These are phyloP conservation scores for Ceratocystiopsis sp. DNA, from an alignment of 2,329 filamentous ascomycete species.

Conservation along the genomic window DNA sequence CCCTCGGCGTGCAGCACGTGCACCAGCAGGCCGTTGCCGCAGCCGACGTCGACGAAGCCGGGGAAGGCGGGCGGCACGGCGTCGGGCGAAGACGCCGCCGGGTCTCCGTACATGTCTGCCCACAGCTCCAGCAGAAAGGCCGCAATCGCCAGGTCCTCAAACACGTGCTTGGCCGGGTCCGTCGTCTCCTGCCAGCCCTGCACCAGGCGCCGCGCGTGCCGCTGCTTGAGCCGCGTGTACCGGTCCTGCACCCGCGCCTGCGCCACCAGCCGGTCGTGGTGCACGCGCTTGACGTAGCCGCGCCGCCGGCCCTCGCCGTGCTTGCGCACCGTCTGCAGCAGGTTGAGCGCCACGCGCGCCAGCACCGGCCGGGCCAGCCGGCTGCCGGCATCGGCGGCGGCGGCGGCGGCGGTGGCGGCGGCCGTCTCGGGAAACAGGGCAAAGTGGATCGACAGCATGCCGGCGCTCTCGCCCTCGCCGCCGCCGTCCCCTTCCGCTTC, in stretches of 20 bases:
- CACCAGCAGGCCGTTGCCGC: constrained; percentile 83
- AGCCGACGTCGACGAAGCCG: constrained; percentile 90
- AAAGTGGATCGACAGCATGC: constrained; percentile 40
- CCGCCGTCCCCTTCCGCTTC: constrained; percentile 21
- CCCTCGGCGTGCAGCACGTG: constrained; percentile 68
- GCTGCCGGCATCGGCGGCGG: constrained; percentile 19
- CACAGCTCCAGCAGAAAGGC: constrained; percentile 88
- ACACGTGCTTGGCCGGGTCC: constrained; percentile 81
- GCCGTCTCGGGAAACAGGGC: constrained; percentile 6
- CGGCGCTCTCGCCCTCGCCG: too few relatives aligned
- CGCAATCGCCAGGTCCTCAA: constrained; percentile 82
- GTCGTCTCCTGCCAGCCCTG: constrained; percentile 72
- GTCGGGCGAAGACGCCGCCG: too few relatives aligned
- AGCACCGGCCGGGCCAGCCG: constrained; percentile 19
- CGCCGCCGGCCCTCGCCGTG: constrained; percentile 47
- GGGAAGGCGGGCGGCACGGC: constrained; percentile 36
- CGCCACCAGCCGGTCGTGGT: constrained; percentile 67
- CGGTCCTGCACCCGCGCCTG: constrained; percentile 66
- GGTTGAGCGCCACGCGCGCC: constrained; percentile 47
- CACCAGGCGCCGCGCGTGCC: constrained; percentile 56
- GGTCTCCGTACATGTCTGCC: constrained; percentile 55
- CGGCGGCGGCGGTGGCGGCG: not conserved
- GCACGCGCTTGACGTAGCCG: constrained; percentile 65
- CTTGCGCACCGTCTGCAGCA: constrained; percentile 54
- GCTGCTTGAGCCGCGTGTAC: constrained; percentile 63